Evolutionary conservation across 371 early-diverging fungal genomes (phyloP).

Genomic region (Mucor plumbeus): DNA sequence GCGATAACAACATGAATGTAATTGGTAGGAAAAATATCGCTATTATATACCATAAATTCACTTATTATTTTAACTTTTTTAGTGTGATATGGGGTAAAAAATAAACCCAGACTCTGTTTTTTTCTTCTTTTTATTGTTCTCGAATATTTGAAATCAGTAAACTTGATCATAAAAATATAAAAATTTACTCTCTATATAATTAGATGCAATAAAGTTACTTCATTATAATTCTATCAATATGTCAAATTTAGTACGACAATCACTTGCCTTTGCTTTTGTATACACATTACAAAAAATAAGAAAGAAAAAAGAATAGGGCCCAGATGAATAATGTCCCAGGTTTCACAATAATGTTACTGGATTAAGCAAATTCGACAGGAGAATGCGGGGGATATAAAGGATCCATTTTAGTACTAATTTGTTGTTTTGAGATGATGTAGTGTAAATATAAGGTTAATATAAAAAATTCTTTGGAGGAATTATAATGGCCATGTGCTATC

Average conservation of each 20-base stretch:
- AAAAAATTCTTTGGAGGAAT: background rate
- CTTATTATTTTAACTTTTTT: too few relatives aligned
- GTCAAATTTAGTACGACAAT: background rate
- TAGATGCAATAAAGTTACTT: too few relatives aligned
- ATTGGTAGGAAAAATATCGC: too few relatives aligned
- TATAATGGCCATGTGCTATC: background rate
- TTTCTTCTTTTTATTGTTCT: too few relatives aligned
- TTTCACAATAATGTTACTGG: background rate
- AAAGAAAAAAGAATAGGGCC: background rate
- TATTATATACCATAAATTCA: too few relatives aligned
- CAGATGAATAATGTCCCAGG: background rate
- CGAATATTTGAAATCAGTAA: background rate
- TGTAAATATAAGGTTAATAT: background rate
- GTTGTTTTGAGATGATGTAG: conserved; percentile 1
- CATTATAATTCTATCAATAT: background rate
- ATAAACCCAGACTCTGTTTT: too few relatives aligned
- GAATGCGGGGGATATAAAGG: background rate
- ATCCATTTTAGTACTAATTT: background rate
- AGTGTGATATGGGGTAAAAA: too few relatives aligned
- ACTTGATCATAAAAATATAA: background rate
- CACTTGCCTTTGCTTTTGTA: background rate
- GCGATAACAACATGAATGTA: too few relatives aligned
- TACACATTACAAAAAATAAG: background rate
- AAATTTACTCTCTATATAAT: background rate
- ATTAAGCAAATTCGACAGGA: background rate